These are phyloP conservation scores for Saccharomycopsis babjevae DNA, from an alignment of 805 yeast genomes.

Conservation along the genomic window DNA sequence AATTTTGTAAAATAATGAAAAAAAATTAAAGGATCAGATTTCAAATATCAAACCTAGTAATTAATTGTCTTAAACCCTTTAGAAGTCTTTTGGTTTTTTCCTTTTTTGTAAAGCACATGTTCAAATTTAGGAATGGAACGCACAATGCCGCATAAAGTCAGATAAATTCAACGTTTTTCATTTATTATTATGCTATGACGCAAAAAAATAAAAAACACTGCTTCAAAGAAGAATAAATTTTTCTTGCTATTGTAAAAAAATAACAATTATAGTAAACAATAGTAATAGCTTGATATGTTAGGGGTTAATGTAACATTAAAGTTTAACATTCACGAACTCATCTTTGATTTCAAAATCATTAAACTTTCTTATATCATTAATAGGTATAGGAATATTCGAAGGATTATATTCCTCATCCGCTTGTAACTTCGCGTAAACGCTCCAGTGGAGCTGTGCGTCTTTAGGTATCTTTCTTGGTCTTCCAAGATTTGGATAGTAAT, in stretches of 20 bases:
- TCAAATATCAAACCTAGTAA: background rate
- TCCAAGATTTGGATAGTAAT: conserved; percentile 49
- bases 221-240: no score
- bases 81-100: background rate
- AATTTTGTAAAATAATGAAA: no score
- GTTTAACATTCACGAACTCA: background rate
- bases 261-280: background rate
- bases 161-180: background rate
- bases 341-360: background rate
- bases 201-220: background rate
- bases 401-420: conserved; percentile 38
- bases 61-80: background rate
- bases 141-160: background rate
- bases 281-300: background rate
- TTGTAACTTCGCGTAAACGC: conserved; percentile 46
- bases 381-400: conserved; percentile 32
- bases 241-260: background rate
- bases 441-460: conserved; percentile 48
- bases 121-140: background rate
- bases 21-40: background rate
- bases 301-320: background rate
- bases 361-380: conserved; percentile 2
- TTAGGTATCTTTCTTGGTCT: conserved; percentile 39
- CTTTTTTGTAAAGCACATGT: background rate
- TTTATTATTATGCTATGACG: background rate